Conservation (phyloP, 306 rosid genomes). For the Corylus avellana region DNA sequence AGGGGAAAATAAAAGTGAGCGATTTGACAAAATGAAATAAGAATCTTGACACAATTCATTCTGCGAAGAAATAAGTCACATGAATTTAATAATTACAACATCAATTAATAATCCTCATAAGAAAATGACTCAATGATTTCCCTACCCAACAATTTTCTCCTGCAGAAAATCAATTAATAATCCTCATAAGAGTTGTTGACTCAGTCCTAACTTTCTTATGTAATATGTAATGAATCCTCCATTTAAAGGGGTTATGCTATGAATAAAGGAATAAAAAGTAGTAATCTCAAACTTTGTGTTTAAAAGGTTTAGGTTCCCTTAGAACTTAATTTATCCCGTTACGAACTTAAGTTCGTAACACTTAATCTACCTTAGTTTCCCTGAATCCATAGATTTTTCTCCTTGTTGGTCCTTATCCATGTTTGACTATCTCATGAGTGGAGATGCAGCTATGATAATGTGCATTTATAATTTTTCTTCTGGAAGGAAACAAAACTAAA, state of each 20-base stretch:
- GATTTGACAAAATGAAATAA: background rate
- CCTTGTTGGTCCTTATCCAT: background rate
- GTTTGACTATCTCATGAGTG: background rate
- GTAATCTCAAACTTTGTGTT: too few relatives aligned
- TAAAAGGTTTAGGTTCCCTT: too few relatives aligned
- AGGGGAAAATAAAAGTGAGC: too few relatives aligned
- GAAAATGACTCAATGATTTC: background rate
- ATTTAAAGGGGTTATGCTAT: constrained; percentile 9
- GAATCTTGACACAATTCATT: background rate
- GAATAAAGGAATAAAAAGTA: too few relatives aligned
- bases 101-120: constrained; percentile 9
- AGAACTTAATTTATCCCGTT: background rate
- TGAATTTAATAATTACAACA: background rate
- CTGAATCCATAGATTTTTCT: background rate
- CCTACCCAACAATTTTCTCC: too few relatives aligned
- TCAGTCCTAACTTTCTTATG: constrained; percentile 15
- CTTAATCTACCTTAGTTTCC: background rate
- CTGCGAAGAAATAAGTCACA: background rate
- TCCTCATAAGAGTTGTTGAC: too few relatives aligned
- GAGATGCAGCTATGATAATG: background rate
- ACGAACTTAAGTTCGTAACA: too few relatives aligned
- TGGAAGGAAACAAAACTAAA: background rate
- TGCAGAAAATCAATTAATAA: constrained; percentile 20
- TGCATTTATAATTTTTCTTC: background rate
- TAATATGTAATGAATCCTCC: too few relatives aligned